A percentile compares a stretch with the other conserved stretches of the same genome.
Conservation (phyloP, 805 yeast genomes). For the Yamadazyma sp. region DNA sequence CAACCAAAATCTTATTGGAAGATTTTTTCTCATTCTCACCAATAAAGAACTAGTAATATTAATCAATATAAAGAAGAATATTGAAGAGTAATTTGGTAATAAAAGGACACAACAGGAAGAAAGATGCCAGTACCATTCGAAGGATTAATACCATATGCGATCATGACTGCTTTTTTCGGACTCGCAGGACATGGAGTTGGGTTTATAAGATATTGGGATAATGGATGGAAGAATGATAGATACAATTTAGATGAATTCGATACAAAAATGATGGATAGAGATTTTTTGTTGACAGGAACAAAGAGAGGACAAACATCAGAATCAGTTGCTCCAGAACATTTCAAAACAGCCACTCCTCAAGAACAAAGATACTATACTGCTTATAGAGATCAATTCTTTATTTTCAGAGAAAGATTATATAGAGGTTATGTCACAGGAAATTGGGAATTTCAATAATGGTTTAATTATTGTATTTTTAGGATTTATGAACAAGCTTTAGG, state of each 20-base stretch:
- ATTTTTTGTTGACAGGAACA: constrained; percentile 71
- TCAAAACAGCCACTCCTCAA: constrained; percentile 50
- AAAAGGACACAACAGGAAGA: too few relatives aligned
- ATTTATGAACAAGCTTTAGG: too few relatives aligned
- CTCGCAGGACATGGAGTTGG: constrained; percentile 46
- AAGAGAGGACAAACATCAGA: constrained; percentile 65
- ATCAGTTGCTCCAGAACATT: constrained; percentile 71
- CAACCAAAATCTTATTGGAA: too few relatives aligned
- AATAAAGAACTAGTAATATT: too few relatives aligned
- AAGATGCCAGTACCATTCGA: constrained; percentile 47
- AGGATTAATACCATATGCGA: constrained; percentile 45
- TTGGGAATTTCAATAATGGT: constrained; percentile 37
- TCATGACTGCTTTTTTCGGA: constrained; percentile 44
- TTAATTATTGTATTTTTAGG: neutral
- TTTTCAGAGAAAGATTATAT: constrained; percentile 45
- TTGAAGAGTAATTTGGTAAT: too few relatives aligned
- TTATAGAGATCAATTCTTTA: constrained; percentile 45
- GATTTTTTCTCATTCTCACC: too few relatives aligned
- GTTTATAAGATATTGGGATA: constrained; percentile 46
- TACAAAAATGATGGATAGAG: constrained; percentile 62
- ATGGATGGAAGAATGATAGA: constrained; percentile 47
- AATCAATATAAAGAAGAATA: too few relatives aligned
- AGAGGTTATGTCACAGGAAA: constrained; percentile 44
- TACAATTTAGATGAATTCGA: constrained; percentile 43
- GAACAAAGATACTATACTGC: constrained; percentile 44